Conservation (phyloP, 2,329 filamentous ascomycete species). For the Fusarium sp. region DNA sequence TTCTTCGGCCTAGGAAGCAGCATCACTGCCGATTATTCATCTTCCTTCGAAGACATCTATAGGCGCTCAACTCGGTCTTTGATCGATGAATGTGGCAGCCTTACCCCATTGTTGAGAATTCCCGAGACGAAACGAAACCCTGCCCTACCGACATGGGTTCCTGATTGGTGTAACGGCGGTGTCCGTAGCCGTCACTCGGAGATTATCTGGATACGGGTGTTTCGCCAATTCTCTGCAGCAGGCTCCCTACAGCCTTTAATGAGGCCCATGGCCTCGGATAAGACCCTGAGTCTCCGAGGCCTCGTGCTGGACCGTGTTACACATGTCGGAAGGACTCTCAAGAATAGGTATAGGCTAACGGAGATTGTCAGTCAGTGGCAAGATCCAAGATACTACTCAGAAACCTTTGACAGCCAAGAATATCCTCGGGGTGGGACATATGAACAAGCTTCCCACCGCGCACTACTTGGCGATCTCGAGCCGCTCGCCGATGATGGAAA, state of each 20-base stretch:
- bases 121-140: background rate
- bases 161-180: slow-evolving; percentile 62
- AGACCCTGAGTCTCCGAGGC: background rate
- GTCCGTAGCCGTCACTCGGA: slow-evolving; percentile 57
- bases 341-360: background rate
- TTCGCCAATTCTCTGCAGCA: background rate
- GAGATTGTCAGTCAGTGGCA: background rate
- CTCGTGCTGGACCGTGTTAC: background rate
- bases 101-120: background rate
- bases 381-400: background rate
- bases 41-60: background rate
- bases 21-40: background rate
- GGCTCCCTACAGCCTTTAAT: background rate
- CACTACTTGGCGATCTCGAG: background rate
- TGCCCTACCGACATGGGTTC: background rate
- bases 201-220: background rate
- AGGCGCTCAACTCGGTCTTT: background rate
- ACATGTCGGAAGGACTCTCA: background rate
- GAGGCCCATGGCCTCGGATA: background rate
- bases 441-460: background rate
- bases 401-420: background rate
- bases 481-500: background rate
- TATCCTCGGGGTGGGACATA: background rate
- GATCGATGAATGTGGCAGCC: background rate
- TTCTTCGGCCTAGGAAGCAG: background rate